phyloP scores from a whole-genome alignment of 2,329 filamentous ascomycete genomes.

The Aspergillus udagawae region DNA sequence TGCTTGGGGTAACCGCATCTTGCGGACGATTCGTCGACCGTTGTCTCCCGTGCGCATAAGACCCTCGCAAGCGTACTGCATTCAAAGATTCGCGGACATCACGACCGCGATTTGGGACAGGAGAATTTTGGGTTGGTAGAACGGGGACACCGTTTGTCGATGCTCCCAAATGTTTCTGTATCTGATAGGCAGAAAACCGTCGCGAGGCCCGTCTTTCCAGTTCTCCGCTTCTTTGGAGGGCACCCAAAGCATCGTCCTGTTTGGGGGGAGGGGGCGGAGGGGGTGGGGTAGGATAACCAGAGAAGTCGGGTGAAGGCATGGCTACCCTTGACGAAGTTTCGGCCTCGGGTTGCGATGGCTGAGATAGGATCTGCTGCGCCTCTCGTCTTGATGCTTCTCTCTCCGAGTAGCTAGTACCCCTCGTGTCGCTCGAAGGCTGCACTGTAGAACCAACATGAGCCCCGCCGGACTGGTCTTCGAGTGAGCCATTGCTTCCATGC shows the following conservation, averaged over 20 bases:
- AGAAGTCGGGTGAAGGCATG: slow-evolving; percentile 22
- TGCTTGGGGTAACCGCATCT: slow-evolving; percentile 59
- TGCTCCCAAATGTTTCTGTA: slow-evolving; percentile 84
- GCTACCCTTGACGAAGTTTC: slow-evolving; percentile 35
- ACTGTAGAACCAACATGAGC: slow-evolving; percentile 28
- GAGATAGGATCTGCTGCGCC: slow-evolving; percentile 35
- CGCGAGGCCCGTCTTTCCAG: slow-evolving; percentile 88
- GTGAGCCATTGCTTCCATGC: slow-evolving; percentile 37
- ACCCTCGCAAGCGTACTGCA: slow-evolving; percentile 60
- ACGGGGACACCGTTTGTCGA: slow-evolving; percentile 80
- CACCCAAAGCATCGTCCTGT: slow-evolving; percentile 84
- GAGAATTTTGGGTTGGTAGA: slow-evolving; percentile 57
- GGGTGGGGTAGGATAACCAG: slow-evolving; percentile 62
- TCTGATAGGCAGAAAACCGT: slow-evolving; percentile 93
- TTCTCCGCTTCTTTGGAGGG: slow-evolving; percentile 85
- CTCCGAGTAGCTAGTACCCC: slow-evolving; percentile 32
- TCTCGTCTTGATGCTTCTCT: slow-evolving; percentile 39
- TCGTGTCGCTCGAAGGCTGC: slow-evolving; percentile 19
- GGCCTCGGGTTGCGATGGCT: slow-evolving; percentile 68
- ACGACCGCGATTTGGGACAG: slow-evolving; percentile 71
- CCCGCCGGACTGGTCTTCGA: slow-evolving; percentile 29
- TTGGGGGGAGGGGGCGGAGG: slow-evolving; percentile 77
- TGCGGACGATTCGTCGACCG: slow-evolving; percentile 47
- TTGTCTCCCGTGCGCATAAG: slow-evolving; percentile 50
- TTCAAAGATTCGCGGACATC: slow-evolving; percentile 75